phyloP scores from a whole-genome alignment of 139 green algal genomes.

The Penium margaritaceum region DNA sequence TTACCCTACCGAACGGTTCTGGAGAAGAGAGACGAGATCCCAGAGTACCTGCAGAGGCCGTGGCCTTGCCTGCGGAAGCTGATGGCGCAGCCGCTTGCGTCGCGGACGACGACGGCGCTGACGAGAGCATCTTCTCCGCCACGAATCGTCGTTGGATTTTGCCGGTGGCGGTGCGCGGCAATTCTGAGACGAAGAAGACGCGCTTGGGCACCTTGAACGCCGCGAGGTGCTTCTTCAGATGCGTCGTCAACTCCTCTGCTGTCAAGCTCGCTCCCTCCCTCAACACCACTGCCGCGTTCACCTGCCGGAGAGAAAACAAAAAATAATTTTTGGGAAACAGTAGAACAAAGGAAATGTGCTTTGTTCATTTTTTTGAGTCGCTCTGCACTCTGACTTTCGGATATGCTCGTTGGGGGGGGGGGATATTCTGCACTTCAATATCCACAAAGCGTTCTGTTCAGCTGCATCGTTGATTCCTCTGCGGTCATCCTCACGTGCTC shows the following conservation, averaged over 20 bases:
- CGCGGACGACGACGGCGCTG: background rate
- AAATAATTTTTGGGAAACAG: too few relatives aligned
- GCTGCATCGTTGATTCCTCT: too few relatives aligned
- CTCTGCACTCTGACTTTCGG: too few relatives aligned
- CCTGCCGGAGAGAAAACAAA: background rate
- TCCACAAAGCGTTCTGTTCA: too few relatives aligned
- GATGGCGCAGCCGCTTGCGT: background rate
- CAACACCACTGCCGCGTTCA: conserved; percentile 66
- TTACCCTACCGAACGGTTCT: too few relatives aligned
- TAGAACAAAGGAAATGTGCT: too few relatives aligned
- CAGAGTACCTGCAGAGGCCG: conserved; percentile 38
- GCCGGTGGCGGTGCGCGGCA: conserved; percentile 74
- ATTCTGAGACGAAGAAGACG: conserved; percentile 60
- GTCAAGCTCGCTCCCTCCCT: conserved; percentile 17
- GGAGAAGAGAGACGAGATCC: too few relatives aligned
- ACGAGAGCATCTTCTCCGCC: conserved; percentile 52
- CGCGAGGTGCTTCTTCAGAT: conserved; percentile 51
- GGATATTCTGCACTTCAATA: too few relatives aligned
- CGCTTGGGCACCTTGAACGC: conserved; percentile 64
- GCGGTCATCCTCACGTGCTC: too few relatives aligned
- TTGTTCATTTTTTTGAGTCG: too few relatives aligned
- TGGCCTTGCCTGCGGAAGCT: background rate
- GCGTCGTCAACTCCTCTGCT: conserved; percentile 46
- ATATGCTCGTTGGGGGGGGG: too few relatives aligned
- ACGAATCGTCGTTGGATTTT: conserved; percentile 78